These are phyloP conservation scores for Micractinium sp. DNA, from an alignment of 139 green algal genomes.

Conservation along the genomic window DNA sequence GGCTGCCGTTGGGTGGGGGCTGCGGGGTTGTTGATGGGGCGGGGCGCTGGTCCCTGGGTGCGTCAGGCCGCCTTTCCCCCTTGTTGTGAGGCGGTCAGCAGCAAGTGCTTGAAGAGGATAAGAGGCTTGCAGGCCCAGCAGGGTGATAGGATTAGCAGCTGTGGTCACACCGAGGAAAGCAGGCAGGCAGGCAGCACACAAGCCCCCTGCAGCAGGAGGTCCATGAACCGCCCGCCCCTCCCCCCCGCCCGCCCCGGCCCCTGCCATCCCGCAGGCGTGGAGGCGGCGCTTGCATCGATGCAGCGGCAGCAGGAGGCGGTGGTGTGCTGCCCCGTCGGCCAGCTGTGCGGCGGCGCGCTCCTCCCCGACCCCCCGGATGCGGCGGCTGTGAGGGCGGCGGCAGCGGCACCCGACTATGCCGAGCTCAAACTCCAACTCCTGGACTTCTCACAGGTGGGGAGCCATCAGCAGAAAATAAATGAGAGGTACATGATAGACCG, in stretches of 20 bases:
- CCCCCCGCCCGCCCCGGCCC: background rate
- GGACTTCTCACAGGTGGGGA: slow-evolving; percentile 60
- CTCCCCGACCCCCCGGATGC: slow-evolving; percentile 16
- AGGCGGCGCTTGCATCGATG: slow-evolving; percentile 37
- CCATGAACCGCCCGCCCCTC: background rate
- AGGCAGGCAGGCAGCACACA: background rate
- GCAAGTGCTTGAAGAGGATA: too few species aligned
- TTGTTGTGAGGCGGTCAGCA: too few species aligned
- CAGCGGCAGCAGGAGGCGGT: slow-evolving; percentile 35
- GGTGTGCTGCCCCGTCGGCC: slow-evolving; percentile 21
- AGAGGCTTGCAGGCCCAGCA: too few species aligned
- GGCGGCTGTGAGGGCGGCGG: background rate
- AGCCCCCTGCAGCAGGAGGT: background rate
- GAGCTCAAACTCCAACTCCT: slow-evolving; percentile 55
- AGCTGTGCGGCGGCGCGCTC: background rate
- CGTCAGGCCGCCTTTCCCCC: too few species aligned
- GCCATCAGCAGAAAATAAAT: too few species aligned
- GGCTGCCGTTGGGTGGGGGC: too few species aligned
- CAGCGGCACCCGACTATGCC: background rate
- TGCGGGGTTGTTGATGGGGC: too few species aligned
- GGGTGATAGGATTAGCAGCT: too few species aligned
- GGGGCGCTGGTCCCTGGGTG: too few species aligned
- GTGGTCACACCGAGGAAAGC: too few species aligned
- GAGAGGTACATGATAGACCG: too few species aligned
- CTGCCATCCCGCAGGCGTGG: slow-evolving; percentile 7